Evolutionary conservation across 2,329 filamentous ascomycete species (phyloP).

Genomic region (Aureobasidium lini): DNA sequence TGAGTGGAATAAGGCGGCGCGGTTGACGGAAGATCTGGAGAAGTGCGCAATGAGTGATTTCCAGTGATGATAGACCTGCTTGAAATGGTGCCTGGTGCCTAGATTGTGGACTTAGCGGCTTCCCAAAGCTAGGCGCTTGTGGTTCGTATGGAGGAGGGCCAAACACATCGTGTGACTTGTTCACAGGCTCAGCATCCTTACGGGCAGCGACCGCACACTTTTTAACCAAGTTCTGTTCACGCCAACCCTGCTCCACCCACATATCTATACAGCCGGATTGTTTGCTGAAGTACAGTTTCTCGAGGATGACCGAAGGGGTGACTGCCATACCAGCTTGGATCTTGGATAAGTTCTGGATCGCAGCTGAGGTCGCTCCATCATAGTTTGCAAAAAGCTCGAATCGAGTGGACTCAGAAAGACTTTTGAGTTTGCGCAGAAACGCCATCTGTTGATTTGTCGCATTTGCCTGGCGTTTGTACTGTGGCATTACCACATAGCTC

Average conservation of each 20-base stretch:
- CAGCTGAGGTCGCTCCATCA: background rate
- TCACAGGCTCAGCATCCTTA: too few relatives aligned
- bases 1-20: background rate
- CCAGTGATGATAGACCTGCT: background rate
- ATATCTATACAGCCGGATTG: background rate
- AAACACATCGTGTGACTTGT: too few relatives aligned
- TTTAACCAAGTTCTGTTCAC: background rate
- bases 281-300: background rate
- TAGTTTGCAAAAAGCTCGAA: background rate
- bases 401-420: background rate
- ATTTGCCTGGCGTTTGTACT: background rate
- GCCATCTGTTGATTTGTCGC: background rate
- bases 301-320: background rate
- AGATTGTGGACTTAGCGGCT: too few relatives aligned
- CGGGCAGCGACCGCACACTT: too few relatives aligned
- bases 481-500: constrained; percentile 1
- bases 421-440: background rate
- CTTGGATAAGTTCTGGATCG: background rate
- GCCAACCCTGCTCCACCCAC: background rate
- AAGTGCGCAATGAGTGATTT: background rate
- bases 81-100: too few relatives aligned
- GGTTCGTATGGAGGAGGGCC: too few relatives aligned
- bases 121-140: background rate
- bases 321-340: background rate
- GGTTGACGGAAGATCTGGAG: background rate